These are phyloP conservation scores for Xylaria curta DNA, from an alignment of 495 filamentous ascomycete species.

Conservation along the genomic window DNA sequence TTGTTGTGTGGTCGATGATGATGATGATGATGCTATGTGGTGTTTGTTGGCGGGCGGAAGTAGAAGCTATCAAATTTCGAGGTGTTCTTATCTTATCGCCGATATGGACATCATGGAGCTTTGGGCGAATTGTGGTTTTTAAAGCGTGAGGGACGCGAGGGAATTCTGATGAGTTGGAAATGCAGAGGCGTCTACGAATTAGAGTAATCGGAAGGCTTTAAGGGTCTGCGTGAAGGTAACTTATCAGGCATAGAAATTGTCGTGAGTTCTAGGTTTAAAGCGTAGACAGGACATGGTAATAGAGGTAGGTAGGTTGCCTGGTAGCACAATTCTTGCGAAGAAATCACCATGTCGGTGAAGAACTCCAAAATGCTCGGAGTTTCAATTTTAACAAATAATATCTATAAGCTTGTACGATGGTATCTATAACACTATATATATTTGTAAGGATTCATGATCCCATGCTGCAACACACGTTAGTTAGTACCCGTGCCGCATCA, in stretches of 20 bases:
- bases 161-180: too few relatives aligned
- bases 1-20: background rate
- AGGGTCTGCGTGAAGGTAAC: background rate
- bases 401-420: background rate
- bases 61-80: conserved; percentile 15
- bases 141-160: too few relatives aligned
- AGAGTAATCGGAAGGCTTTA: too few relatives aligned
- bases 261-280: background rate
- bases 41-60: background rate
- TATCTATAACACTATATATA: conserved; percentile 58
- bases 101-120: background rate
- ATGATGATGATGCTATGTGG: background rate
- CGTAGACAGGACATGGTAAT: background rate
- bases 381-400: too few relatives aligned
- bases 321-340: background rate
- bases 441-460: conserved; percentile 95
- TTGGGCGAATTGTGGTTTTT: background rate
- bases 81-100: conserved; percentile 28
- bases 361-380: background rate
- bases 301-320: too few relatives aligned
- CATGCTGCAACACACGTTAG: conserved; percentile 61
- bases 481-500: conserved; percentile 23
- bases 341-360: background rate
- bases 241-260: background rate
- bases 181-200: too few relatives aligned